phyloP scores from a whole-genome alignment of 2,329 filamentous ascomycete species.

The Graphilbum ipis-grandicollis region DNA sequence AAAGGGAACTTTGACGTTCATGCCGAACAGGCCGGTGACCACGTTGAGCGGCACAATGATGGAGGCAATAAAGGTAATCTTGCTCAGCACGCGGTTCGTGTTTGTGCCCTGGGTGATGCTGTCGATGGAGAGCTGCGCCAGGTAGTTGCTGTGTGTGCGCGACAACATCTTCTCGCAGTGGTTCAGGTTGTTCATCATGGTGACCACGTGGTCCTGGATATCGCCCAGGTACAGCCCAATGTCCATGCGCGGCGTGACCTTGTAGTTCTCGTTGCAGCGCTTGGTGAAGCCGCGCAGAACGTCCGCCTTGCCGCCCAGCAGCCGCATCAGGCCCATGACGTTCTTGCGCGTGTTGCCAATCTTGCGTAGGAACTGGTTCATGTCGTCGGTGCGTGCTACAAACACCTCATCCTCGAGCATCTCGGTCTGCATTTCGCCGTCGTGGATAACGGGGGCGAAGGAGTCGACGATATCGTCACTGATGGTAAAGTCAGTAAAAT shows the following conservation, averaged over 20 bases:
- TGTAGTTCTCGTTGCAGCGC: constrained; percentile 95
- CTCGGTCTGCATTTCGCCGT: constrained; percentile 78
- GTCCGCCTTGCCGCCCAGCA: constrained; percentile 94
- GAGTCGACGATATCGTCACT: constrained; percentile 94
- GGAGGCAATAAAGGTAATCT: constrained; percentile 86
- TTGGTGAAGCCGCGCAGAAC: constrained; percentile 96
- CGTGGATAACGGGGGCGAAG: constrained; percentile 77
- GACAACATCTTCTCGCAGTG: constrained; percentile 98
- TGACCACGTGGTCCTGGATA: constrained; percentile 97
- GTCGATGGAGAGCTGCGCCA: constrained; percentile 85
- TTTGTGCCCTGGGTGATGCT: constrained; percentile 76
- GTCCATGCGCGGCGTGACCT: constrained; percentile 86
- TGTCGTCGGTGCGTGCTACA: constrained; percentile 77
- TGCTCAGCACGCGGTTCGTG: constrained; percentile 79
- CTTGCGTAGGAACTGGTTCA: constrained; percentile 66
- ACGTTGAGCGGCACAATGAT: constrained; percentile 94
- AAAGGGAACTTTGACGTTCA: constrained; percentile 69
- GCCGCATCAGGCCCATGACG: constrained; percentile 80
- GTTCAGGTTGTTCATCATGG: constrained; percentile 90
- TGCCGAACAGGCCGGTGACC: constrained; percentile 72
- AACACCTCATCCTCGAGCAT: constrained; percentile 93
- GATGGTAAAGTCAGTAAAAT: neutral
- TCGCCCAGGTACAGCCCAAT: constrained; percentile 93
- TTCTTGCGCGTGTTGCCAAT: constrained; percentile 89
- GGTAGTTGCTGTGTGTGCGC: constrained; percentile 85